Base-by-base conservation (phyloP, 2,329 filamentous ascomycete species). In the Fusarium sp. region DNA sequence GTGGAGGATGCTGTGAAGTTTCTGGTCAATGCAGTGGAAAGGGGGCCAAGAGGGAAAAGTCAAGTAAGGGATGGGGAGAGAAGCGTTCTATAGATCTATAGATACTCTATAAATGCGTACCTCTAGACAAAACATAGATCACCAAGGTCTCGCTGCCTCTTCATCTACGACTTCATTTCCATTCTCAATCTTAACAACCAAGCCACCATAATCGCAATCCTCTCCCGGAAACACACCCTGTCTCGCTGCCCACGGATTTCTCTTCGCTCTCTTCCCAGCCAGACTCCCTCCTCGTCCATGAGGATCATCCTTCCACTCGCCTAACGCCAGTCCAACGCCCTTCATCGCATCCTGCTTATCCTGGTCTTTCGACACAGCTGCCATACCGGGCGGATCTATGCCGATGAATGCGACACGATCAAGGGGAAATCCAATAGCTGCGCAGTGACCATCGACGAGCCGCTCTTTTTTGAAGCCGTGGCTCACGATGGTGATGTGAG, bases 401-500 rank as follows among this genome's bases (percentile, higher is more conserved):
- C 91, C 91, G 8, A 91, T 71, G 55, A 89, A 91, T 0, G 46
- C 51, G 1, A 89, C 82, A 2, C 77, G 76, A 0, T 81, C 73
- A 1, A 80, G 60, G 0, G 86, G 83, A 52, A 87, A 88, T 0
- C 84, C 83, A n/a, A 93, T 81, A 15, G 90, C 90, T 7, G 78
- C 80, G 69, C 90, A 88, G 80, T 94, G 92, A 4, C 86, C 83
- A 31, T 90, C 84, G 50, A 91, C 78, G 24, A 93, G 87, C 2
- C 92, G 84, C 10, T 79, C 76, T 17, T 83, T 81, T 78, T 94
- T 94, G 79, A 94, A 94, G 7, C 80, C 87, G 74, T 93, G 91
- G 69, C 89, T 91, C 40, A 94, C 82, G 20, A 94, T 82, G 18
- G 88, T 91, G 17, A 94, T 74, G 7, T 78, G 80, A 2, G 55